Percentiles rank a stretch among this genome's conserved stretches.
phyloP scores from a whole-genome alignment of 2,329 filamentous ascomycete genomes.

The Calonectria pteridis region DNA sequence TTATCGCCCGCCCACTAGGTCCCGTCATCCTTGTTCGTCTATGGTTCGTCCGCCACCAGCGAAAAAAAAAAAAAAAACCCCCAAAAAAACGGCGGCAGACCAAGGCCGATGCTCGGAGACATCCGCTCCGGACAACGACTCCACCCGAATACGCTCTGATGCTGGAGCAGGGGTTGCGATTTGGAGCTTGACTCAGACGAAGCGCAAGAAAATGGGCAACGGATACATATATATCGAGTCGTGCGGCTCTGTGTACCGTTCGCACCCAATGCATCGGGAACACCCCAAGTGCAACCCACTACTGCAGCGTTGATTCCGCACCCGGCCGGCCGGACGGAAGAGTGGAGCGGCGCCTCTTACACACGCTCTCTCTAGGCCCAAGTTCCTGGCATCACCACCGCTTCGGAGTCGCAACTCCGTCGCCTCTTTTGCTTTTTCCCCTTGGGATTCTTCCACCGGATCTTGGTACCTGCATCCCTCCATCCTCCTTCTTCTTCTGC shows the following conservation, averaged over 20 bases:
- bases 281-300: background rate
- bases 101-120: conserved; percentile 34
- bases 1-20: background rate
- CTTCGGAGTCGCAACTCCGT: conserved; percentile 31
- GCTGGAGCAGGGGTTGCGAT: background rate
- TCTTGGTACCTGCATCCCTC: conserved; percentile 7
- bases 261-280: background rate
- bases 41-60: background rate
- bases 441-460: background rate
- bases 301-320: background rate
- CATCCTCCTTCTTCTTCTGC: background rate
- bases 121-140: conserved; percentile 17
- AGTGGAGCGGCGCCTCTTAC: background rate
- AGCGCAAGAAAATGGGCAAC: background rate
- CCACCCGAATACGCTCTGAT: conserved; percentile 21
- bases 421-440: background rate
- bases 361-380: background rate
- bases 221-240: conserved; percentile 7
- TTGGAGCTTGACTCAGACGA: background rate
- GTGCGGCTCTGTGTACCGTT: background rate
- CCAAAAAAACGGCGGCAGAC: conserved; percentile 6
- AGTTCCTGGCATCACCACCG: background rate
- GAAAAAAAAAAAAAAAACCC: background rate
- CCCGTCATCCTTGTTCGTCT: background rate
- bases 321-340: conserved; percentile 1